These are phyloP conservation scores for Didymella lethalis DNA, from an alignment of 2,329 filamentous ascomycete species.

Conservation along the genomic window DNA sequence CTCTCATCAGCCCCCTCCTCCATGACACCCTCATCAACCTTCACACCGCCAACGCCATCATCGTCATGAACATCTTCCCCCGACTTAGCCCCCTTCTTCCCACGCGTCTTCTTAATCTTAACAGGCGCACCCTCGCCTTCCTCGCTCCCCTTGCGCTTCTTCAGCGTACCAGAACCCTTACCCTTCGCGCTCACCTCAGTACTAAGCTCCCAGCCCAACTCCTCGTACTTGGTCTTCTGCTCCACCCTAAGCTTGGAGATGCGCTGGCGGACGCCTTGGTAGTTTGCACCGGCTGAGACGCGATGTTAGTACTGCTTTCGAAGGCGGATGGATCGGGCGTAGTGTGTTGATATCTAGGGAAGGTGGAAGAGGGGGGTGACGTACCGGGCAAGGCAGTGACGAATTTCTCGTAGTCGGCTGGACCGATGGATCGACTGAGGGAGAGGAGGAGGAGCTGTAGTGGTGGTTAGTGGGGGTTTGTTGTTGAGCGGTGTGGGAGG, in stretches of 20 bases:
- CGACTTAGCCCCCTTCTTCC: neutral
- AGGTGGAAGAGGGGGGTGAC: neutral
- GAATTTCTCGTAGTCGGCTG: neutral
- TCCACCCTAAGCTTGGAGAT: neutral
- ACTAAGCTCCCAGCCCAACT: conserved; percentile 2
- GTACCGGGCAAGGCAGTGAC: conserved; percentile 1
- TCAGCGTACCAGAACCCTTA: neutral
- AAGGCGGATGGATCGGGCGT: too few relatives aligned
- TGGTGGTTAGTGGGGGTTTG: neutral
- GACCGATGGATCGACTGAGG: neutral
- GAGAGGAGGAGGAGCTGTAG: conserved; percentile 3
- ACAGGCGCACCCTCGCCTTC: neutral
- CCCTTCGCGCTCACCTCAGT: neutral
- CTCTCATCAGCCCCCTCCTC: neutral
- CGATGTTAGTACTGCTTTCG: neutral
- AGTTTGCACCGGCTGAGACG: neutral
- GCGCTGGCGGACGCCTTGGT: conserved; percentile 13
- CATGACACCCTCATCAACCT: neutral
- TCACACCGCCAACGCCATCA: neutral
- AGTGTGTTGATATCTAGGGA: neutral
- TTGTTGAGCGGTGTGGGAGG: neutral
- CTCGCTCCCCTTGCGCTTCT: conserved; percentile 1
- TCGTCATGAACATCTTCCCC: neutral
- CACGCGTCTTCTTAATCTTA: neutral
- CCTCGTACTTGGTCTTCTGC: conserved; percentile 4